Conservation (phyloP, 371 early-diverging fungal species). For the Apophysomyces sp. region DNA sequence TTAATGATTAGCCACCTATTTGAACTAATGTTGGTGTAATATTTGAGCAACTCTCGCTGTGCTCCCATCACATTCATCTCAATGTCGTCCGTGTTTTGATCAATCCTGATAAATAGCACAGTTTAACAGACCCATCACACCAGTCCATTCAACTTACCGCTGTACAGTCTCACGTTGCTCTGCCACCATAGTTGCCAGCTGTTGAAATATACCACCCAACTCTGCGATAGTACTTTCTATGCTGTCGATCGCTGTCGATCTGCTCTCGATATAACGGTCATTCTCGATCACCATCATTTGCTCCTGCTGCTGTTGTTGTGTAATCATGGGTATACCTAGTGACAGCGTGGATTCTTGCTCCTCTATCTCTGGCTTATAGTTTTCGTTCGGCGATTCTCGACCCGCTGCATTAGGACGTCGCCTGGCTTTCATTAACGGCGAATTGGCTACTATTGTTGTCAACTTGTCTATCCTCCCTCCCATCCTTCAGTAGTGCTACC, state of each 20-base stretch:
- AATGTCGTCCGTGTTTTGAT: slow-evolving; percentile 92
- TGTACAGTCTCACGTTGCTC: slow-evolving; percentile 95
- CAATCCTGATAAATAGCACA: slow-evolving; percentile 63
- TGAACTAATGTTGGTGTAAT: slow-evolving; percentile 85
- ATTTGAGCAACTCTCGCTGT: slow-evolving; percentile 86
- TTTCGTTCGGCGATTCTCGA: slow-evolving; percentile 8
- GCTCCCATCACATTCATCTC: slow-evolving; percentile 91
- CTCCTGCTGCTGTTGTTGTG: slow-evolving; percentile 60
- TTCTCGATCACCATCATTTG: slow-evolving; percentile 52
- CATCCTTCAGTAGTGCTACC: background rate
- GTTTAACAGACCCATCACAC: background rate
- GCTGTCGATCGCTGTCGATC: slow-evolving; percentile 89
- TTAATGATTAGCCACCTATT: slow-evolving; percentile 97
- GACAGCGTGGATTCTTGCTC: slow-evolving; percentile 44
- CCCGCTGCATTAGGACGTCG: slow-evolving; percentile 24
- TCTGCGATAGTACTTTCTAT: slow-evolving; percentile 97
- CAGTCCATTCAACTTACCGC: slow-evolving; percentile 43
- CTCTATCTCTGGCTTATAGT: slow-evolving; percentile 8
- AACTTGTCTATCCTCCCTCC: background rate
- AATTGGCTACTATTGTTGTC: slow-evolving; percentile 34
- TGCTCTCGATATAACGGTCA: slow-evolving; percentile 77
- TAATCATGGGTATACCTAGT: slow-evolving; percentile 51
- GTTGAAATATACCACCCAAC: slow-evolving; percentile 95
- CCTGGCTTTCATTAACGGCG: slow-evolving; percentile 59
- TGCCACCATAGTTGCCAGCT: slow-evolving; percentile 91